Evolutionary conservation across 257 asterid genomes (phyloP), one percentile per base, ranked within the genome.

Genomic region (Capsicum chinense): DNA sequence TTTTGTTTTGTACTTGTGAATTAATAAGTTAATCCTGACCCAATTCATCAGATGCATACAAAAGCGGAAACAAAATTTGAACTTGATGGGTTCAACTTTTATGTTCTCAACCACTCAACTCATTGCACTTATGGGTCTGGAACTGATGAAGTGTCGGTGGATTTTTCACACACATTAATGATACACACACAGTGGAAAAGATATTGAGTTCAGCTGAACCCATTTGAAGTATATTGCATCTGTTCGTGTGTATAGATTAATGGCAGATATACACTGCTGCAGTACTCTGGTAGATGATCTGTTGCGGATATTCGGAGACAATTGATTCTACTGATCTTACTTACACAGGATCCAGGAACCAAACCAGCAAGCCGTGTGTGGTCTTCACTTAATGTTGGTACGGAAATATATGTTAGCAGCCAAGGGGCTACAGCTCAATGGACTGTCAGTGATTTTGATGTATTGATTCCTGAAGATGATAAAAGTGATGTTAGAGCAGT

Each of bases 291-390:
- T 19, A 19, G 44, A 48, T 48, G 9, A 3, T 42, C 13, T 48
- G 19, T 48, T 48, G 12, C 48, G 33, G 44, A 73, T 73, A 73
- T 73, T 11, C 44, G 14, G 35, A 73, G 3, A 48, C 7, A n/a
- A 50, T 60, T 74, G 6, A 74, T 74, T 11, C 44, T 50, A 11
- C 7, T 47, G 16, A 26, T 70, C 67, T 63, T 15, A 48, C 64
- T 47, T 74, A 21, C 57, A 88, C 92, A 93, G 98, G 95, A 94
- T 90, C 97, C 98, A 0, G 97, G 97, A 76, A 94, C 97, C 54
- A 90, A 91, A 83, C 91, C 93, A 76, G 97, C 98, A 56, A 92
- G 48, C 82, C 92, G 95, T 5, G 87, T 89, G 60, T 93, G 98
- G 97, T 60, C 88, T 82, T 94, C 97, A n/a, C 85, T 94, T 85